Evolutionary conservation across 805 yeast species (phyloP).

Genomic region (Monosporozyma unispora): DNA sequence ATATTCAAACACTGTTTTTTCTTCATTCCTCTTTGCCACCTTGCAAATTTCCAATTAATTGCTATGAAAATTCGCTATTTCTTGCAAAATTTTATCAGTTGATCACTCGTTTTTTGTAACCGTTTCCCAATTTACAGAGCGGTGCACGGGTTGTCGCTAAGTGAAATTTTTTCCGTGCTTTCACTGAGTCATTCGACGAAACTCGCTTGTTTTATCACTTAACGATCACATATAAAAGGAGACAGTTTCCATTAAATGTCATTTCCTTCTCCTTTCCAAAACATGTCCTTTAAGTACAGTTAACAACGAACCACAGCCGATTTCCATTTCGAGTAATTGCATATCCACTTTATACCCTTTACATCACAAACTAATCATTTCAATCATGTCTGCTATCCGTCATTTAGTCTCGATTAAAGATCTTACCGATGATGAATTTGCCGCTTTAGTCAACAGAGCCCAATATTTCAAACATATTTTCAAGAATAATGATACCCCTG

Average conservation of each 20-base stretch:
- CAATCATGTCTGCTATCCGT: conserved; percentile 29
- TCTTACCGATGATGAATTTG: conserved; percentile 62
- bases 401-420: conserved; percentile 81
- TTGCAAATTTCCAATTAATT: no score
- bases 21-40: no score
- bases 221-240: conserved; percentile 8
- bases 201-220: conserved; percentile 15
- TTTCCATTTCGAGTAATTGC: neutral
- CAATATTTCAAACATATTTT: conserved; percentile 59
- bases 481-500: conserved; percentile 40
- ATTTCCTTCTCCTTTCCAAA: no score
- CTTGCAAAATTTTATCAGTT: no score
- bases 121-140: no score
- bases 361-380: neutral
- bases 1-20: no score
- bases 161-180: neutral
- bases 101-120: neutral
- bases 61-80: no score
- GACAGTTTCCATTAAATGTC: conserved; percentile 2
- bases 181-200: neutral
- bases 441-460: conserved; percentile 65
- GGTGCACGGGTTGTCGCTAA: neutral
- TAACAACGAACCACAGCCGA: conserved; percentile 18
- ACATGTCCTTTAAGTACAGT: conserved; percentile 26
- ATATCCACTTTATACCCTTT: neutral